These are phyloP conservation scores for Trichocladium uniseriatum DNA, from an alignment of 495 filamentous ascomycete genomes.

Conservation along the genomic window DNA sequence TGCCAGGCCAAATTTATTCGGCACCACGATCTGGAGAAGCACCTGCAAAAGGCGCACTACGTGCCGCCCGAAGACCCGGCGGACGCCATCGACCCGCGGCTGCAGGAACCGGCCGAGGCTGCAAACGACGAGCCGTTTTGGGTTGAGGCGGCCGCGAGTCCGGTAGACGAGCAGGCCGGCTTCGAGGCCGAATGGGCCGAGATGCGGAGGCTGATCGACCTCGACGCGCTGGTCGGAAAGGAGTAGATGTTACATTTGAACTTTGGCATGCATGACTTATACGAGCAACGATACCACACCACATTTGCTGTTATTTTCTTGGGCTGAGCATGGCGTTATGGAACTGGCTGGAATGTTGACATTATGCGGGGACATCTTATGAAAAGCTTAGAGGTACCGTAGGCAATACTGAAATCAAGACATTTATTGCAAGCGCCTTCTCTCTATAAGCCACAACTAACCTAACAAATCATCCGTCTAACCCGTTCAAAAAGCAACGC, in stretches of 20 bases:
- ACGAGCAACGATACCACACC: background rate
- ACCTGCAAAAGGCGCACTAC: conserved; percentile 39
- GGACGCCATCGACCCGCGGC: conserved; percentile 13
- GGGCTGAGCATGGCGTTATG: background rate
- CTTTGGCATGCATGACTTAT: conserved; percentile 5
- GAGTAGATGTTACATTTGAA: background rate
- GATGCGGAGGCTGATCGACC: conserved; percentile 30
- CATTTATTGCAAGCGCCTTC: too few relatives aligned
- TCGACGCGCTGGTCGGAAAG: conserved; percentile 14
- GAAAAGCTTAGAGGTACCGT: too few relatives aligned
- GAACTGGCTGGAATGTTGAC: background rate
- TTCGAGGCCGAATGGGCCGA: conserved; percentile 30
- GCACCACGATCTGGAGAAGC: conserved; percentile 57
- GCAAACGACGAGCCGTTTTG: conserved; percentile 7
- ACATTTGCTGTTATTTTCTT: conserved; percentile 1
- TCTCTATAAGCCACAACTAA: too few relatives aligned
- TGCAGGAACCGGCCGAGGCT: background rate
- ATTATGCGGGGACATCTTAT: too few relatives aligned
- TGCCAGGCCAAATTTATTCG: conserved; percentile 48
- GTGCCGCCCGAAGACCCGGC: background rate
- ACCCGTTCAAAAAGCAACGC: too few relatives aligned
- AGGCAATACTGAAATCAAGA: too few relatives aligned
- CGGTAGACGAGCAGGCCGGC: conserved; percentile 7
- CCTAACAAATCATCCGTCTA: too few relatives aligned
- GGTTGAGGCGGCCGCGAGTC: conserved; percentile 1